These are phyloP conservation scores for Eimeria tenella DNA, from an alignment of 169 alveolate species.

Conservation along the genomic window DNA sequence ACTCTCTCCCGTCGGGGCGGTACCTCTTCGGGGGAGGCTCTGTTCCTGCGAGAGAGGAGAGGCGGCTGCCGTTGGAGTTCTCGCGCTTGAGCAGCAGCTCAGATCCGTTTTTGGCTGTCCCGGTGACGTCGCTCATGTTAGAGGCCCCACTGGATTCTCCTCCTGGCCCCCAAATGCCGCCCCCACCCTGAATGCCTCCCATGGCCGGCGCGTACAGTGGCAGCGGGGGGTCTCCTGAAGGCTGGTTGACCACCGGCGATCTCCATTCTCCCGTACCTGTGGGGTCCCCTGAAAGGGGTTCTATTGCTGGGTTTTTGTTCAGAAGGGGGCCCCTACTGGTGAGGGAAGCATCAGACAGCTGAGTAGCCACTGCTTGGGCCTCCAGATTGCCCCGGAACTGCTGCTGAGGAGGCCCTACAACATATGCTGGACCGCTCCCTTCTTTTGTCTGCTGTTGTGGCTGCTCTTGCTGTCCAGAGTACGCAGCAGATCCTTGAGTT, in stretches of 20 bases:
- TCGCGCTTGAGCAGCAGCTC: conserved; percentile 3
- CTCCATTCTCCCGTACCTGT: not conserved
- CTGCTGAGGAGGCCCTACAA: not conserved
- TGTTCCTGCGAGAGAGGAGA: not conserved
- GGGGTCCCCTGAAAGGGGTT: not conserved
- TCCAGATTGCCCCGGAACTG: not conserved
- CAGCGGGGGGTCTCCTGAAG: not conserved
- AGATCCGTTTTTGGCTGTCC: not conserved
- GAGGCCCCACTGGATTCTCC: not conserved
- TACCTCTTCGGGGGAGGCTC: not conserved
- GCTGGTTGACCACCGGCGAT: not conserved
- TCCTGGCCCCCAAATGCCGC: not conserved
- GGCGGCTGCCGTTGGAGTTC: conserved; percentile 23
- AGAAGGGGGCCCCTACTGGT: not conserved
- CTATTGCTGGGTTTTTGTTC: not conserved
- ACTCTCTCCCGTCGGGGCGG: not conserved
- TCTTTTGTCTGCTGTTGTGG: not conserved
- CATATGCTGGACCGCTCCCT: not conserved
- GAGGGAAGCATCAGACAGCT: not conserved
- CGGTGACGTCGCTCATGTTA: not conserved
- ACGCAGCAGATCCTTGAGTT: not conserved
- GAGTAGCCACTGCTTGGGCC: not conserved
- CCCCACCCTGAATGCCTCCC: conserved; percentile 20
- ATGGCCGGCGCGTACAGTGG: conserved; percentile 7
- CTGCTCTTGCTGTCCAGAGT: conserved; percentile 2